phyloP scores from a whole-genome alignment of 257 asterid species.

The Salvia splendens region DNA sequence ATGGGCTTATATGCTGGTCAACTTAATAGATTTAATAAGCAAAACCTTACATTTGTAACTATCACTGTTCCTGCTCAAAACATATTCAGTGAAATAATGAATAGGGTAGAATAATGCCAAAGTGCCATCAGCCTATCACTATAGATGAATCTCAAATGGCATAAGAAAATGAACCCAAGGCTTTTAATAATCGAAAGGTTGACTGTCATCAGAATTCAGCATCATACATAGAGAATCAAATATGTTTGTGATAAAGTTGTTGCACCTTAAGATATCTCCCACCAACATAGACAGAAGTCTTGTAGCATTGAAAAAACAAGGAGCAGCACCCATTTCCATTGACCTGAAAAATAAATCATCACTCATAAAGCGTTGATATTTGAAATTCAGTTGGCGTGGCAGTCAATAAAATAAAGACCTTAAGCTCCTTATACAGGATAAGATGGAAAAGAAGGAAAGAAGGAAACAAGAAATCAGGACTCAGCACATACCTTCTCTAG shows the following conservation, averaged over 20 bases:
- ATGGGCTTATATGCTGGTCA: too few species aligned
- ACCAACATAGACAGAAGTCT: conserved; percentile 75
- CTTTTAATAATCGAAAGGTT: conserved; percentile 12
- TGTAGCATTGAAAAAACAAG: conserved; percentile 55
- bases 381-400: conserved; percentile 13
- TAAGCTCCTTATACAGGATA: conserved; percentile 6
- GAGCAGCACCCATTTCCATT: conserved; percentile 49
- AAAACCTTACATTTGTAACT: neutral
- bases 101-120: neutral
- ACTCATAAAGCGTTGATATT: neutral
- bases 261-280: conserved; percentile 97
- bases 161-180: neutral
- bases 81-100: neutral
- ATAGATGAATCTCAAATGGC: conserved; percentile 1
- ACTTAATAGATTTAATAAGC: too few species aligned
- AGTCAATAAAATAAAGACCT: neutral
- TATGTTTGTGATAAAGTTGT: conserved; percentile 1
- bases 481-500: conserved; percentile 53
- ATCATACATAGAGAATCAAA: conserved; percentile 4
- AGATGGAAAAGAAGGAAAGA: conserved; percentile 18
- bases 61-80: neutral
- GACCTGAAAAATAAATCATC: conserved; percentile 51
- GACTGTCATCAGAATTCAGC: neutral
- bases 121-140: neutral
- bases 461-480: conserved; percentile 27